Evolutionary conservation across 768 basidiomycete genomes (phyloP), one percentile per base, ranked within the genome.

Genomic region (Leccinum broughii): DNA sequence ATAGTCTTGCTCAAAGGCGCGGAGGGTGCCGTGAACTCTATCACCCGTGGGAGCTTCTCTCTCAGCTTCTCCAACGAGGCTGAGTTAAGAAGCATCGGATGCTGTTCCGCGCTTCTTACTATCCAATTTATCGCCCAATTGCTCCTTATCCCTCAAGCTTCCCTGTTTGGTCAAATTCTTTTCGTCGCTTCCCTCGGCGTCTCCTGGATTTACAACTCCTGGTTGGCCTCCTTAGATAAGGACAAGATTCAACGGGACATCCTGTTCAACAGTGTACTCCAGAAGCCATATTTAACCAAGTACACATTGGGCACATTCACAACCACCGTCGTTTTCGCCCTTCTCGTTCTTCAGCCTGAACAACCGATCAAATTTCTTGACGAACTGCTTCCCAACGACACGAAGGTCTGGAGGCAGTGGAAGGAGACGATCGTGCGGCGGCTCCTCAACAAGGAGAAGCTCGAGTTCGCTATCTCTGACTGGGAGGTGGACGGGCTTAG

Each of bases 21-120:
- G 2, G 76, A 76, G 46, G 66, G 64, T 15, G 69, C 70, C 13
- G 73, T 76, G 17, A 74, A 73, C 54, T 64, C 64, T 15, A 56
- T 76, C 49, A 76, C 72, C 9, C 71, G 70, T 17, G 76, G 75
- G 46, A 66, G 41, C 48, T 76, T 77, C 60, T 63, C 61, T 6
- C 66, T 76, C 24, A 41, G 20, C 34, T 77, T 71, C 54, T 53
- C 52, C 34, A 53, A 11, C 6, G 32, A 53, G 6, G n/a, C 51
- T n/a, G 9, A 53, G n/a, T 53, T 34, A 32, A 22, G 28, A 35
- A 53, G 34, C 51, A 32, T 53, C 20, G 51, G 51, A 22, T 53
- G 51, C 5, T 52, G 32, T 32, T 52, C 51, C 2, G 30, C 20
- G 11, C 51, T 52, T 34, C 32, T 53, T 15, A 53, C 51, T 15